phyloP scores from a whole-genome alignment of 1,284 basidiomycete genomes.

The Moesziomyces aphidis region DNA sequence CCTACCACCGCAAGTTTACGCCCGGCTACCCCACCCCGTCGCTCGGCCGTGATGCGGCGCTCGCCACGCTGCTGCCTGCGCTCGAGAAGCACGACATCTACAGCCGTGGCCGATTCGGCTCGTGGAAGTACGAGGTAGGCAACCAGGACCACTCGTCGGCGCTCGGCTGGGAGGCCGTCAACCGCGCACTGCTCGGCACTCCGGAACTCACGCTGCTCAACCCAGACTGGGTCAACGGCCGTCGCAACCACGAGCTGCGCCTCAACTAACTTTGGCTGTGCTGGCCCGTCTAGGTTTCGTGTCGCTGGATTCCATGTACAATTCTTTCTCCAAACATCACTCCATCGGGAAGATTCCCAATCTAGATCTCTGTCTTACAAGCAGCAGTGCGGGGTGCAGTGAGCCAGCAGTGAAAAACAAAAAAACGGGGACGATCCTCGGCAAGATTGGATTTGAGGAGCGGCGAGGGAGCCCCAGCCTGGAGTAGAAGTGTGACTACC shows the following conservation, averaged over 20 bases:
- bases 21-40: constrained; percentile 71
- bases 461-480: constrained; percentile 4
- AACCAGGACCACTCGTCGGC: constrained; percentile 73
- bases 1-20: constrained; percentile 71
- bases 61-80: constrained; percentile 70
- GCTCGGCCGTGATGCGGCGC: constrained; percentile 70
- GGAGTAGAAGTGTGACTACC: background rate
- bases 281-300: background rate
- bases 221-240: constrained; percentile 71
- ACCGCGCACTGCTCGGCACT: constrained; percentile 70
- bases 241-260: constrained; percentile 69
- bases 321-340: too few species aligned
- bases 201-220: constrained; percentile 71
- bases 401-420: background rate
- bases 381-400: too few species aligned
- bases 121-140: constrained; percentile 72
- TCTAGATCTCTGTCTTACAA: background rate
- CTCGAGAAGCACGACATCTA: constrained; percentile 70
- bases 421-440: constrained; percentile 10
- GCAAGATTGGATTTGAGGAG: constrained; percentile 8
- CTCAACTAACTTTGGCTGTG: constrained; percentile 36
- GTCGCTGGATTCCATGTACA: background rate
- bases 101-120: constrained; percentile 72
- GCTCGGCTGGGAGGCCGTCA: constrained; percentile 72
- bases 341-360: background rate